Evolutionary conservation across 2,329 filamentous ascomycete species (phyloP), one percentile per base, ranked within the genome.

Genomic region (Botrytis tulipae): DNA sequence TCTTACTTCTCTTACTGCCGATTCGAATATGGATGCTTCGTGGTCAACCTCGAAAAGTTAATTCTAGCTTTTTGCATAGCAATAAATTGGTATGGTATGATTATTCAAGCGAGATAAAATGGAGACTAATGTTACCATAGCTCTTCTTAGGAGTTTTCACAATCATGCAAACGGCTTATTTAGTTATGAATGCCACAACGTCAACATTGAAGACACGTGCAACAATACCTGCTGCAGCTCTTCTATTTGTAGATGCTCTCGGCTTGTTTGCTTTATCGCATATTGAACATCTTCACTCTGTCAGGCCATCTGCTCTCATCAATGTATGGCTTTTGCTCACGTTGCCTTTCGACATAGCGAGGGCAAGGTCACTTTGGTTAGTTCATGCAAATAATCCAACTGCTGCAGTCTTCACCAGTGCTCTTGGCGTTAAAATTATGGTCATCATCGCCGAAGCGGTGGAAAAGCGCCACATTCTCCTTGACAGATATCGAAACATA

Each of bases 391-490:
- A 75, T 6, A 69, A 78, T 51, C 71, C 82, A 29, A 78, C 84
- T 12, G 78, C 78, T 1, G 79, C 79, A 59, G 78, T 83, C 20
- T 83, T 83, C 46, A 82, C 82, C 0, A 77, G 79, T n/a, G 78
- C 80, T 5, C 78, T 83, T 51, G 80, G 75, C 8, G 71, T 83
- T 44, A 85, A 85, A 75, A 74, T 80, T n/a, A 77, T 76, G 51
- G 72, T 78, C 32, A 69, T 77, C 3, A 62, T 78, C 6, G 80
- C 83, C 4, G 84, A 86, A 78, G 82, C 82, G 2, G 76, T 78
- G 72, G 82, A 81, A 71, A 86, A 85, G 78, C 78, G 80, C 14
- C 61, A 74, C 2, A 80, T 81, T 51, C 76, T 84, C 20, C 73
- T 82, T n/a, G 73, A 75, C 51, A 75, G 75, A 63, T 78, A 81